Base-by-base conservation (phyloP, 495 filamentous ascomycete genomes). In the Daldinia childiae region DNA sequence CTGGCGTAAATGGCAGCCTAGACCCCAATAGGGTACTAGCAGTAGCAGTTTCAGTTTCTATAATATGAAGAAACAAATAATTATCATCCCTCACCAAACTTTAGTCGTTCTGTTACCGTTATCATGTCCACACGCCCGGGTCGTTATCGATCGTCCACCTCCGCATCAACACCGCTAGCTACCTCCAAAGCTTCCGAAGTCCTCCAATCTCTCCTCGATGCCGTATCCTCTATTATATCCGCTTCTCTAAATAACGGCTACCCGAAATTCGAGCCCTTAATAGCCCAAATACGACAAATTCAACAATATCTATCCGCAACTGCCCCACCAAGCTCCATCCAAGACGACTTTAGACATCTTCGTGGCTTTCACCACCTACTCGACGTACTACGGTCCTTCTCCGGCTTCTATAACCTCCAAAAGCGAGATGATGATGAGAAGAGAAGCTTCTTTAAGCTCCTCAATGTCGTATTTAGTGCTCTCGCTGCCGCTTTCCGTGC, bases 321-420 rank as follows among this genome's bases (percentile, higher is more conserved):
- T n/a, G 71, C 78, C 51, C 78, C 82, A 15, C 78, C 81, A 3
- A 81, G 79, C 29, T 75, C 77, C 11, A 79, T 80, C 9, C 86
- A 91, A 81, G 94, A 97, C 81, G 87, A 90, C 57, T 98, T 99
- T 79, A 90, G 95, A 65, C 89, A 91, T 76, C 84, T 92, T 36
- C 83, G 86, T 64, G 95, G 95, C 69, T 98, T 98, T 77, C 87
- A 94, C 66, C 83, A 83, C 29, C 77, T 97, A 30, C 80, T 97
- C 50, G 80, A 88, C 17, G 83, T 93, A 12, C 80, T 94, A 4
- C 85, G 87, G 21, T 87, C 88, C 19, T 84, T 92, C 62, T 90
- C 90, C 5, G 88, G 90, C 61, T 89, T 89, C 66, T 97, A 95
- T 78, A 87, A 91, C 74, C 84, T 88, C 2, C 79, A 79, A n/a